Percentiles rank a stretch among this genome's conserved stretches.
These are phyloP conservation scores for Microcos paniculata DNA, from an alignment of 345 rosid genomes.

Conservation along the genomic window DNA sequence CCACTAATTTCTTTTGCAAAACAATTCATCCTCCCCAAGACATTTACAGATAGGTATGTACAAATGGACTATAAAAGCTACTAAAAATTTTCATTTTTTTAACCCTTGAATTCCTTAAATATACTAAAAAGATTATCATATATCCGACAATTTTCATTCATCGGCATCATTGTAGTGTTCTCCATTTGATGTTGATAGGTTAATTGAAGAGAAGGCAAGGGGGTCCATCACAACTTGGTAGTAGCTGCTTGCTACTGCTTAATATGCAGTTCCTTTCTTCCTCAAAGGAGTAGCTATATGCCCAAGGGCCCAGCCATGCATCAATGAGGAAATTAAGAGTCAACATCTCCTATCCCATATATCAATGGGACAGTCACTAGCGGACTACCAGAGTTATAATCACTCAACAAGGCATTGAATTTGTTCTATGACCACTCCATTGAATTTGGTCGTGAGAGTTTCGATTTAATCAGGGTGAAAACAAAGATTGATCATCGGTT, in stretches of 20 bases:
- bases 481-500: not conserved
- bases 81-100: not conserved
- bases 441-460: not conserved
- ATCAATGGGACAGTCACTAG: not conserved
- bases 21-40: not conserved
- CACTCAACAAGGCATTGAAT: not conserved
- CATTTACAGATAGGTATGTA: too few species aligned
- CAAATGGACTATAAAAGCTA: not conserved
- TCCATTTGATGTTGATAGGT: slow-evolving; percentile 11
- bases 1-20: not conserved
- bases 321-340: not conserved
- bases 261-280: slow-evolving; percentile 4
- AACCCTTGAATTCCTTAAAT: not conserved
- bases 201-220: slow-evolving; percentile 5
- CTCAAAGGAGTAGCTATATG: not conserved
- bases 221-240: slow-evolving; percentile 14
- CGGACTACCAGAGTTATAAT: not conserved
- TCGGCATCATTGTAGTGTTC: not conserved
- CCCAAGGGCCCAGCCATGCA: not conserved
- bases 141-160: not conserved
- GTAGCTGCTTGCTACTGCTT: slow-evolving; percentile 1
- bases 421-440: not conserved
- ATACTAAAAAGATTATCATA: not conserved
- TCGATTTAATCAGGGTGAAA: not conserved
- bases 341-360: not conserved